Evolutionary conservation across 2,329 filamentous ascomycete species (phyloP).

Genomic region (Cladosporium sp.): DNA sequence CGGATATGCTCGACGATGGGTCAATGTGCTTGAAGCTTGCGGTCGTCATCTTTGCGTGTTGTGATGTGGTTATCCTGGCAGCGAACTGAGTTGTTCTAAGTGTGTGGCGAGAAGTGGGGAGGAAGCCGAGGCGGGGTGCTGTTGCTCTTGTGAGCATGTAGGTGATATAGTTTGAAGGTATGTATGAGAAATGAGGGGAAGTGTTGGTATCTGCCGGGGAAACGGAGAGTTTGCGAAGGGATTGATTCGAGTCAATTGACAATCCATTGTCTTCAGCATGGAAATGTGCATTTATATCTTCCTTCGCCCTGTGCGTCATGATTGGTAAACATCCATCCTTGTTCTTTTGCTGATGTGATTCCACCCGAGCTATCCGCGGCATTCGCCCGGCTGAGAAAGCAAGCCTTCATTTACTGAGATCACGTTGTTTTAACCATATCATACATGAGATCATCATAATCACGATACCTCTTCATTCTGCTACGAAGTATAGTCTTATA

Average conservation of each 20-base stretch:
- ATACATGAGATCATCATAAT: no score
- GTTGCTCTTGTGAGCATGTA: constrained; percentile 9
- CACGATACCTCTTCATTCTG: no score
- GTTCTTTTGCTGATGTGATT: constrained; percentile 7
- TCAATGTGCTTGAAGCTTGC: constrained; percentile 59
- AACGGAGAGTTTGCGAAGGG: constrained; percentile 1
- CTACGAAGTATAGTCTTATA: no score
- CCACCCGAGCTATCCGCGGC: constrained; percentile 1
- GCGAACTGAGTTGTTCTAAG: neutral
- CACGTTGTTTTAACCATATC: no score
- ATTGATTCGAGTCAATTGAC: neutral
- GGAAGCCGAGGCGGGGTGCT: constrained; percentile 1
- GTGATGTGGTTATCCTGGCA: neutral
- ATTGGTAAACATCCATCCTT: constrained; percentile 8
- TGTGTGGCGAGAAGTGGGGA: constrained; percentile 10
- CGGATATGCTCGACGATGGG: constrained; percentile 38
- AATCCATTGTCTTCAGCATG: neutral
- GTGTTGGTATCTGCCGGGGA: neutral
- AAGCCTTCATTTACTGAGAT: no score
- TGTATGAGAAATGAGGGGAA: no score
- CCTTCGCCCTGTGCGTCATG: neutral
- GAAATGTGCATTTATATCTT: neutral
- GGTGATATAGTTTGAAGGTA: neutral
- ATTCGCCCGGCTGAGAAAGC: neutral
- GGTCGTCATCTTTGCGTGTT: constrained; percentile 49